Percentiles rank a stretch among this genome's conserved stretches.
Conservation (phyloP, 306 rosid genomes). For the Sphenostylis stenocarpa region DNA sequence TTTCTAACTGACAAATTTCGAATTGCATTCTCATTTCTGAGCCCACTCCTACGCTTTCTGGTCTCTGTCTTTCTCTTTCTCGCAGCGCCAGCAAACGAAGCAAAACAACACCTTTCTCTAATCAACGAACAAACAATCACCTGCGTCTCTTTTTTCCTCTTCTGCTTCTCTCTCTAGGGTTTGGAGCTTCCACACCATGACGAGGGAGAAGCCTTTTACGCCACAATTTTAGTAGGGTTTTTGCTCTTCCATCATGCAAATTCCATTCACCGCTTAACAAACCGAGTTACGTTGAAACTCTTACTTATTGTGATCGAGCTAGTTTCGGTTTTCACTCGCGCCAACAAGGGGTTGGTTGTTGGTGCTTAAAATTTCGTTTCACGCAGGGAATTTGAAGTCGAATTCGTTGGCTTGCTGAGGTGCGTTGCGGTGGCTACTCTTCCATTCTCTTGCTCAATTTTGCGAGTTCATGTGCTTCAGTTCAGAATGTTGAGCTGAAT, state of each 20-base stretch:
- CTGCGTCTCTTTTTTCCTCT: constrained; percentile 22
- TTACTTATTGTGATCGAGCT: constrained; percentile 25
- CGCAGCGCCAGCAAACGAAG: not conserved
- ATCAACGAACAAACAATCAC: constrained; percentile 19
- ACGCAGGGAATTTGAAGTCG: too few relatives aligned
- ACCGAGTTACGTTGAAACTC: not conserved
- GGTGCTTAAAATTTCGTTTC: too few relatives aligned
- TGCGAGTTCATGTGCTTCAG: not conserved
- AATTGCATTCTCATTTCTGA: constrained; percentile 1
- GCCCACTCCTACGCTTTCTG: not conserved
- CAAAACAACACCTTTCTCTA: not conserved
- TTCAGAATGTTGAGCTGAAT: constrained; percentile 27
- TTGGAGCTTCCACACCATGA: constrained; percentile 41
- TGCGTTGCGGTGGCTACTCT: constrained; percentile 23
- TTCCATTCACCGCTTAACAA: not conserved
- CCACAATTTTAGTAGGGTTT: constrained; percentile 40
- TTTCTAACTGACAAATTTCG: not conserved
- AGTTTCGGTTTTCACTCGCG: constrained; percentile 14
- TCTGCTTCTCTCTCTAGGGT: constrained; percentile 54
- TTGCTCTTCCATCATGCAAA: not conserved
- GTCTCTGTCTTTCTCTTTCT: not conserved
- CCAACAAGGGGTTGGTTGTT: not conserved
- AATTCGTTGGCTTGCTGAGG: too few relatives aligned
- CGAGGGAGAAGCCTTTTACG: constrained; percentile 8
- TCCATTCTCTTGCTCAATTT: constrained; percentile 23